Conservation (phyloP, 805 yeast genomes). For the Metschnikowia hibisci region DNA sequence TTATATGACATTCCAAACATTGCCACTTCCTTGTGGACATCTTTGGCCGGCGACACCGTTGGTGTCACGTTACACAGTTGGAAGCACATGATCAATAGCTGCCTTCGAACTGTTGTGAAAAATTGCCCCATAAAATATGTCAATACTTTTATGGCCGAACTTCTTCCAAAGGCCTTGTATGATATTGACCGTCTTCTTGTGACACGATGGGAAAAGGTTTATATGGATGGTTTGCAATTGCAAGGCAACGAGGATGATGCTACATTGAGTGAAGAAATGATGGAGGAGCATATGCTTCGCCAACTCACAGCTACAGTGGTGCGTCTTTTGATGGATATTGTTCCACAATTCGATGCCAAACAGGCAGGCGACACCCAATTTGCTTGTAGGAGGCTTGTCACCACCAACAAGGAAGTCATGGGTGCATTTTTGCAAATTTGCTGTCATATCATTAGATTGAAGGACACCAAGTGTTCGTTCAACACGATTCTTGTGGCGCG, state of each 20-base stretch:
- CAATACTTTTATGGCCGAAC: constrained; percentile 64
- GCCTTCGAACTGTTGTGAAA: constrained; percentile 78
- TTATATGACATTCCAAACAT: constrained; percentile 81
- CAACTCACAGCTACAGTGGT: constrained; percentile 92
- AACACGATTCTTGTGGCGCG: constrained; percentile 81
- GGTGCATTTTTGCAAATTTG: constrained; percentile 76
- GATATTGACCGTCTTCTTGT: constrained; percentile 73
- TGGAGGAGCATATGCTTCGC: constrained; percentile 91
- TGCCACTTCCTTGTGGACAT: constrained; percentile 73
- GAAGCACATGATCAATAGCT: constrained; percentile 93
- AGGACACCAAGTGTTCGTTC: constrained; percentile 89
- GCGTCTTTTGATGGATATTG: constrained; percentile 78
- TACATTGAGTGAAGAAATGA: constrained; percentile 92
- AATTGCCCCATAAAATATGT: constrained; percentile 78
- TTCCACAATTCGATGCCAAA: constrained; percentile 67
- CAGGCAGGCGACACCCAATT: constrained; percentile 55
- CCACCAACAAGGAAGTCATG: constrained; percentile 59
- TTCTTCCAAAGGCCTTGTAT: constrained; percentile 70
- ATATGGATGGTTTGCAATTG: constrained; percentile 51
- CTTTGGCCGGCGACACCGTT: constrained; percentile 77
- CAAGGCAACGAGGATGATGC: constrained; percentile 68
- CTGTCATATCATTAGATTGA: constrained; percentile 72
- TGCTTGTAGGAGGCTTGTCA: constrained; percentile 62
- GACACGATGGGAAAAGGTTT: constrained; percentile 71
- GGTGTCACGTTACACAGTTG: constrained; percentile 94